phyloP scores from a whole-genome alignment of 2,329 filamentous ascomycete genomes.

The Parascedosporium putredinis region DNA sequence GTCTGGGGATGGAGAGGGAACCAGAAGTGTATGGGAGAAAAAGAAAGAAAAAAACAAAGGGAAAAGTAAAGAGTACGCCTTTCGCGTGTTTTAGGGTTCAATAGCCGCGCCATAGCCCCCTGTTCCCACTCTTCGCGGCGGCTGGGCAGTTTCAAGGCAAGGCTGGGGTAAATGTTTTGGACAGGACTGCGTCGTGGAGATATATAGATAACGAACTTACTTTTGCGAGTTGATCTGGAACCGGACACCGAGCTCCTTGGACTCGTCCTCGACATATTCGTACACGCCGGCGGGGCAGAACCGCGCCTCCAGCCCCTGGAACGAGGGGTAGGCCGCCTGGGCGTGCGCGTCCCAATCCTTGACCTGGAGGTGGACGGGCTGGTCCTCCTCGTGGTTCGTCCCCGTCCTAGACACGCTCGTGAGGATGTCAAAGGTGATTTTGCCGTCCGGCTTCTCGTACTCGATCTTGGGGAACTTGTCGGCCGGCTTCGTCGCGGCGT shows the following conservation, averaged over 20 bases:
- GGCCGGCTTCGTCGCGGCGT: slow-evolving; percentile 68
- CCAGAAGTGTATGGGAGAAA: no score
- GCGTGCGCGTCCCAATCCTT: slow-evolving; percentile 91
- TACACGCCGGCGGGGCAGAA: slow-evolving; percentile 98
- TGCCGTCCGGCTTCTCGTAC: slow-evolving; percentile 92
- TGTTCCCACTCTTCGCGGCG: no score
- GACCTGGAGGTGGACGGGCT: slow-evolving; percentile 92
- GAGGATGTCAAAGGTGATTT: slow-evolving; percentile 91
- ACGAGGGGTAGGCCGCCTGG: slow-evolving; percentile 70
- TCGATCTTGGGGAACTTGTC: slow-evolving; percentile 80
- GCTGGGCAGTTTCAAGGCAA: no score
- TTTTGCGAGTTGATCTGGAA: slow-evolving; percentile 99
- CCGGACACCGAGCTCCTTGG: slow-evolving; percentile 75
- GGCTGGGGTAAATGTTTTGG: no score
- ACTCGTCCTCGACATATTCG: slow-evolving; percentile 90
- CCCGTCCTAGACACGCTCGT: slow-evolving; percentile 92
- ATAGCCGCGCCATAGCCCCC: no score
- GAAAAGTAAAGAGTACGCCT: no score
- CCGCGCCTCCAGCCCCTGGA: slow-evolving; percentile 86
- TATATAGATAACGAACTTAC: slow-evolving; percentile 44
- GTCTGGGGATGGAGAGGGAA: no score
- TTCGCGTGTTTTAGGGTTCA: no score
- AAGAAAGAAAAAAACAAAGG: no score
- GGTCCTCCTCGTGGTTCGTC: slow-evolving; percentile 97
- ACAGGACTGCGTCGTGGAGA: background rate